Evolutionary conservation across 176 grass and related monocot species (phyloP), one percentile per base, ranked within the genome.

Genomic region (Oryza australiensis): DNA sequence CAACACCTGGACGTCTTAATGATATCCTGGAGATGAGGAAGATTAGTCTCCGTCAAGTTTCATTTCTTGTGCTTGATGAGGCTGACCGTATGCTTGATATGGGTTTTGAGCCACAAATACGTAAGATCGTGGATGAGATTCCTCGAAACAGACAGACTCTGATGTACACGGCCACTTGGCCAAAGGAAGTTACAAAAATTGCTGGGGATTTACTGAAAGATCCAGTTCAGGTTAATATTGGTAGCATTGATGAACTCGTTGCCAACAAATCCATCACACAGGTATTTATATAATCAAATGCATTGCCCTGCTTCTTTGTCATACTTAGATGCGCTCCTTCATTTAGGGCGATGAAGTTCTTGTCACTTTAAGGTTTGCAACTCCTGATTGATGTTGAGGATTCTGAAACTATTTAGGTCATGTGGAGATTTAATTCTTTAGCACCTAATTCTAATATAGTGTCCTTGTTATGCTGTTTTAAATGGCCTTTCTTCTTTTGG

Each of bases 121-220:
- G 93, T 14, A 91, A 93, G 73, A 91, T 99, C 80, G 96, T 99
- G 65, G 92, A 93, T 76, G 91, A 95, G 62, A 85, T 99, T 74
- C 96, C 96, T 64, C 87, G 68, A 68, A 86, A 41, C 57, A 89
- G 96, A 78, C 96, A 99, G 45, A 99, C 96, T 73, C 85, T 99
- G 75, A 99, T 99, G 96, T 99, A 99, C 62, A 95, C 96, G 45
- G 96, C 96, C 43, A 99, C 96, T 79, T 99, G 96, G 96, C 93
- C 93, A 18, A 99, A 99, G 82, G 93, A 99, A 70, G 91, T 99
- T 45, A 95, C 90, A 42, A 99, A 95, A 88, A 99, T 99, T 70
- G 96, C 96, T 53, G 89, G 77, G 34, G 96, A 99, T 95, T 89
- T 99, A 67, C 87, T 99, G 6, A 99, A 84, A 83, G 87, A 91